Base-by-base conservation (phyloP, 1,139 yeast genomes). In the Meyerozyma athensensis region DNA sequence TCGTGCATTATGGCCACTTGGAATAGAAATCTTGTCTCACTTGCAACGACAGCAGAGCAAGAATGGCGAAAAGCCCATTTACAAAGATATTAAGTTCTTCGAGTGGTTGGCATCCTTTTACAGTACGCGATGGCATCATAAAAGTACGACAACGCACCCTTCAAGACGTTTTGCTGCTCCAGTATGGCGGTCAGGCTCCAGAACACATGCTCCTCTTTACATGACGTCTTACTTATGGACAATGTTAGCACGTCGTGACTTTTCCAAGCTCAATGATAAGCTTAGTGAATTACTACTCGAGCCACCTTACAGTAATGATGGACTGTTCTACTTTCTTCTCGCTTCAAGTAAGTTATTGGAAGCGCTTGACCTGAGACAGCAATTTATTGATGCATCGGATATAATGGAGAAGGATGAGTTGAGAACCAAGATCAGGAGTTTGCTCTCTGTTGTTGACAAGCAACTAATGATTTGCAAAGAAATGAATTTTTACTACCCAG, bases 1-100 rank as follows among this genome's bases (percentile, higher is more conserved):
- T 2, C 59, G 78, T 41, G 58, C 71, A 2, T 54, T 80, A 7
- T 81, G 87, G 86, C 74, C 81, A 1, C 35, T 79, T 2, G 86
- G 84, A 0, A 57, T 77, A 3, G 71, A 67, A 35, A 64, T 74
- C 7, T 44, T 74, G 7, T 16, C 33, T 17, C 46, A 40, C 9
- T 26, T 42, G 12, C 33, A 8, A 10, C 38, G 10, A 14, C 16
- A 18, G 9, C 5, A 33, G 10, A 21, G 20, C 2, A 12, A 8
- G 18, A 19, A 8, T 24, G 28, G 28, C 12, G 8, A n/a, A 1
- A 32, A 22, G 9, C 21, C 19, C 7, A 17, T 43, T 6, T 44
- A 49, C 34, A 56, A 56, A 34, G 54, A 57, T n/a, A 66, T 62
- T 18, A 50, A 47, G 40, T 67, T 67, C 42, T 65, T 61, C 40